phyloP scores from a whole-genome alignment of 2,329 filamentous ascomycete species.

The Epichloe sylvatica region DNA sequence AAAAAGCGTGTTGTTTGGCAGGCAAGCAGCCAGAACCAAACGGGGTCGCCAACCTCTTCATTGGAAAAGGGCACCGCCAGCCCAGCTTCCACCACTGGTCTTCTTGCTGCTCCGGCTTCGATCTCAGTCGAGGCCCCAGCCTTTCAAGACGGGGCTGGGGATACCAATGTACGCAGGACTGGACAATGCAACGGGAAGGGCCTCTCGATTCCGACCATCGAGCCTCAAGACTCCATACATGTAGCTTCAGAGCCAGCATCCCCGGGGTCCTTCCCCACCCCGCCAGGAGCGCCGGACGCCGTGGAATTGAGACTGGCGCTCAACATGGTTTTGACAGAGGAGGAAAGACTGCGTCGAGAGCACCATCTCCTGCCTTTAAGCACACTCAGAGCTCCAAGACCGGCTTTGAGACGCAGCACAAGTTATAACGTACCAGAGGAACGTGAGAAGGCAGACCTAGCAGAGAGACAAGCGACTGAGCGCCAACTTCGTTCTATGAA shows the following conservation, averaged over 20 bases:
- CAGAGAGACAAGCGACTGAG: constrained; percentile 23
- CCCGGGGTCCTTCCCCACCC: constrained; percentile 12
- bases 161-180: neutral
- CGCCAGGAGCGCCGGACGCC: constrained; percentile 24
- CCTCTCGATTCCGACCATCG: neutral
- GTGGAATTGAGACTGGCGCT: constrained; percentile 24
- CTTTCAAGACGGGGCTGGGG: neutral
- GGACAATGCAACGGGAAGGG: neutral
- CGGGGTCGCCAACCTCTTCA: constrained; percentile 3
- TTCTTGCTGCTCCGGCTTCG: neutral
- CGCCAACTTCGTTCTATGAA: constrained; percentile 26
- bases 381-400: constrained; percentile 16
- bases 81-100: constrained; percentile 3
- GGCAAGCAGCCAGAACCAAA: constrained; percentile 13
- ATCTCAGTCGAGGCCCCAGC: neutral
- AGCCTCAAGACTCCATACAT: neutral
- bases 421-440: constrained; percentile 29
- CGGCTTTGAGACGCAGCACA: constrained; percentile 28
- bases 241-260: constrained; percentile 2
- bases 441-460: constrained; percentile 25
- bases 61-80: constrained; percentile 8
- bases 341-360: constrained; percentile 10
- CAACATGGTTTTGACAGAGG: constrained; percentile 24
- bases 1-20: constrained; percentile 29
- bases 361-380: constrained; percentile 3